These are phyloP conservation scores for Plasmodium berghei DNA, from an alignment of 169 alveolate genomes.

Conservation along the genomic window DNA sequence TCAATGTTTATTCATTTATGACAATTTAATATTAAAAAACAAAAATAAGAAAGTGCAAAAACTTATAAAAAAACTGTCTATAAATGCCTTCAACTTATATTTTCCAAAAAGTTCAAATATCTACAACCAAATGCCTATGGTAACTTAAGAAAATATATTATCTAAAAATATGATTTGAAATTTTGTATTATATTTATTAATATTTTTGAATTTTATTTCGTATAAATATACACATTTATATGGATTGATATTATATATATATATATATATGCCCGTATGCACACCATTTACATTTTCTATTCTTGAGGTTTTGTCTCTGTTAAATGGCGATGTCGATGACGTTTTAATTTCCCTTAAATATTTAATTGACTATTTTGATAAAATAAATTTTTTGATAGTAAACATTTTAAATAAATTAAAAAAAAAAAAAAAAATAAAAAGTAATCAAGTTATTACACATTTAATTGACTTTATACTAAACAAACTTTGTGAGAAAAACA, in stretches of 20 bases:
- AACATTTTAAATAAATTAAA: constrained; percentile 37
- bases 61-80: constrained; percentile 24
- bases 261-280: background rate
- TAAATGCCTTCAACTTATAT: constrained; percentile 48
- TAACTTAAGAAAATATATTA: background rate
- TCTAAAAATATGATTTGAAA: background rate
- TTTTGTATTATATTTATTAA: background rate
- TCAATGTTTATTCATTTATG: constrained; percentile 30
- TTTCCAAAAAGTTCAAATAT: constrained; percentile 13
- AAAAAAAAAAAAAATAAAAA: constrained; percentile 30
- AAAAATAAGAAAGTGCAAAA: constrained; percentile 11
- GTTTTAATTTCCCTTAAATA: constrained; percentile 38
- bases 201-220: too few relatives aligned
- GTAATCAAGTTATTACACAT: constrained; percentile 29
- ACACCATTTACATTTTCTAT: background rate
- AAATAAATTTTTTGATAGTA: constrained; percentile 29
- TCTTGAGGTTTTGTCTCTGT: constrained; percentile 33
- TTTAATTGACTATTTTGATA: constrained; percentile 29
- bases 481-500: constrained; percentile 32
- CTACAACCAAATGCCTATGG: constrained; percentile 40
- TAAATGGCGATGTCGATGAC: constrained; percentile 54
- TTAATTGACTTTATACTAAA: constrained; percentile 33
- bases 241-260: background rate
- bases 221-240: background rate
- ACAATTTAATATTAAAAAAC: constrained; percentile 16